These are phyloP conservation scores for Colletotrichum sojae DNA, from an alignment of 2,329 filamentous ascomycete genomes.

Conservation along the genomic window DNA sequence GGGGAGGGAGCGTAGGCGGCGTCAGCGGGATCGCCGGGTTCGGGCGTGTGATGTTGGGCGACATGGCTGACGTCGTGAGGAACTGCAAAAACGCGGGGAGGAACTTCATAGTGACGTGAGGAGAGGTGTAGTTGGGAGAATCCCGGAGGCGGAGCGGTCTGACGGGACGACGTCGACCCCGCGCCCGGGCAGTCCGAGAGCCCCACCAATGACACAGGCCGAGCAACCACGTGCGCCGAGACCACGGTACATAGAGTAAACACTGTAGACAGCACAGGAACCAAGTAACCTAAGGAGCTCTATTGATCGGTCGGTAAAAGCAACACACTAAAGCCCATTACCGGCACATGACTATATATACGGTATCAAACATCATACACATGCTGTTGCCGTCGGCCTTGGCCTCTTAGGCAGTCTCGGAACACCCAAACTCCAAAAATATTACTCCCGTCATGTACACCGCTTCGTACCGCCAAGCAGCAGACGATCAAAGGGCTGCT, in stretches of 20 bases:
- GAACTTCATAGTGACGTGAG: background rate
- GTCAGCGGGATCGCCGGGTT: slow-evolving; percentile 48
- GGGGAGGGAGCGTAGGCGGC: slow-evolving; percentile 51
- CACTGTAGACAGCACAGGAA: background rate
- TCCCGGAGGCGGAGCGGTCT: background rate
- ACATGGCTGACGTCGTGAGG: background rate
- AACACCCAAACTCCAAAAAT: slow-evolving; percentile 29
- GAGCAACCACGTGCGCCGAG: background rate
- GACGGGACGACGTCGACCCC: slow-evolving; percentile 1
- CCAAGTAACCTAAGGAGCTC: slow-evolving; percentile 4
- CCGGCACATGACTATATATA: slow-evolving; percentile 28
- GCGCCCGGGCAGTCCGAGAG: background rate
- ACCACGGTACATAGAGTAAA: background rate
- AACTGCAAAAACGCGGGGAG: background rate
- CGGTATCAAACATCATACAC: slow-evolving; percentile 38
- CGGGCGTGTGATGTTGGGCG: slow-evolving; percentile 52
- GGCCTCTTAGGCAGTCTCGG: slow-evolving; percentile 14
- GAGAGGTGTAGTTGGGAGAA: background rate
- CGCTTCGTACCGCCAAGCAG: slow-evolving; percentile 25
- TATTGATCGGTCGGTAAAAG: slow-evolving; percentile 20
- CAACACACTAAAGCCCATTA: slow-evolving; percentile 19
- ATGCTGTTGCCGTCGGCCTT: slow-evolving; percentile 22
- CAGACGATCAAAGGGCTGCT: background rate
- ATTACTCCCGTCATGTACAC: slow-evolving; percentile 36
- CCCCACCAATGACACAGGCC: slow-evolving; percentile 15